phyloP scores from a whole-genome alignment of 257 asterid genomes.

The Forsythia viridissima region DNA sequence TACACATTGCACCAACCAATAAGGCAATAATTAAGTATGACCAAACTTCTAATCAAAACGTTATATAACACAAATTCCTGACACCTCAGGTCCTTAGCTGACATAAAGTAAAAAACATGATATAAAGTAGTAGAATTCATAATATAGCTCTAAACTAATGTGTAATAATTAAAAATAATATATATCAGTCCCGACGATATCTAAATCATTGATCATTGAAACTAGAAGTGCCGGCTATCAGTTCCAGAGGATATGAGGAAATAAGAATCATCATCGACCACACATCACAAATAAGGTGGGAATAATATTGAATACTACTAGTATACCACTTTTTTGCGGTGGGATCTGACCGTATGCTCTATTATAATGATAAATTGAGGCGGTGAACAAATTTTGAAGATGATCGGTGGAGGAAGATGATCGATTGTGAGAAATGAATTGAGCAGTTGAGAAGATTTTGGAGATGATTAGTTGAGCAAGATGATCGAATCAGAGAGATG shows the following conservation, averaged over 20 bases:
- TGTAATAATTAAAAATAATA: not conserved
- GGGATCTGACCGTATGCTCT: too few relatives aligned
- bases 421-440: too few relatives aligned
- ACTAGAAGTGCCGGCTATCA: slow-evolving; percentile 5
- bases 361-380: too few relatives aligned
- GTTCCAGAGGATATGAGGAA: slow-evolving; percentile 5
- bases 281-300: not conserved
- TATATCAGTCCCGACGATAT: not conserved
- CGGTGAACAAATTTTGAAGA: too few relatives aligned
- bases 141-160: slow-evolving; percentile 11
- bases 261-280: slow-evolving; percentile 4
- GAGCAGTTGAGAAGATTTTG: too few relatives aligned
- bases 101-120: not conserved
- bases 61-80: slow-evolving; percentile 1
- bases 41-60: not conserved
- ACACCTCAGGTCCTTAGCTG: not conserved
- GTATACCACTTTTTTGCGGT: too few relatives aligned
- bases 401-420: too few relatives aligned
- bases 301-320: not conserved
- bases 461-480: too few relatives aligned
- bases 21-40: not conserved
- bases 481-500: too few relatives aligned
- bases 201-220: not conserved
- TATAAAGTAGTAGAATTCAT: not conserved
- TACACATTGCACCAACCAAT: not conserved